phyloP scores from a whole-genome alignment of 2,329 filamentous ascomycete species.

The Penicillium sp. region DNA sequence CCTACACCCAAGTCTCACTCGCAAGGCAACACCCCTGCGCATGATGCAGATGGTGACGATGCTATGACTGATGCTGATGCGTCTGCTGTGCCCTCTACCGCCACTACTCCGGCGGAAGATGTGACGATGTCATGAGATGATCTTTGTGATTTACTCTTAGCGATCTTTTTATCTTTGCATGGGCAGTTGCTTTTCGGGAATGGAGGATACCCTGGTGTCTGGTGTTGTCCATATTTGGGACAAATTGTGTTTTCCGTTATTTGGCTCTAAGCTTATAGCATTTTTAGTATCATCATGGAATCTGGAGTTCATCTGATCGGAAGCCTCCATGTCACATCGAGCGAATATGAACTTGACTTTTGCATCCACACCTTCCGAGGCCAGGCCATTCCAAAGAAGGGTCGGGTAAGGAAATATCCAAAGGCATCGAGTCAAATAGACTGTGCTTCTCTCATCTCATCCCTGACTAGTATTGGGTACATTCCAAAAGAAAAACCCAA shows the following conservation, averaged over 20 bases:
- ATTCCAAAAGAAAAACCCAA: too few relatives aligned
- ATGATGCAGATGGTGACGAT: slow-evolving; percentile 17
- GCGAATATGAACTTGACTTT: neutral
- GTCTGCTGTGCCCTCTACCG: slow-evolving; percentile 11
- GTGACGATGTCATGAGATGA: slow-evolving; percentile 11
- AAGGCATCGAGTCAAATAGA: neutral
- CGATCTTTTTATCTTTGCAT: slow-evolving; percentile 10
- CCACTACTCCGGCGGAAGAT: slow-evolving; percentile 18
- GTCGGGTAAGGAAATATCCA: neutral
- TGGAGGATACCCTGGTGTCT: slow-evolving; percentile 12
- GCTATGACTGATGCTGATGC: slow-evolving; percentile 21
- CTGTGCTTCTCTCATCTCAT: neutral
- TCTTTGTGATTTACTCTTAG: neutral
- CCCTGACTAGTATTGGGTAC: too few relatives aligned
- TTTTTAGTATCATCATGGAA: neutral
- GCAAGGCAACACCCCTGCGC: slow-evolving; percentile 1
- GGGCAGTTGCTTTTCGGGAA: slow-evolving; percentile 9
- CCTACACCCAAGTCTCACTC: neutral
- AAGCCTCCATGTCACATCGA: neutral
- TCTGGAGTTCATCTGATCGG: neutral
- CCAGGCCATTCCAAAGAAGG: too few relatives aligned
- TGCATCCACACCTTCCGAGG: too few relatives aligned
- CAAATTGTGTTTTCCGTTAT: neutral
- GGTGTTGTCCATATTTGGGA: slow-evolving; percentile 8
- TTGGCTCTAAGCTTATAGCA: neutral